Evolutionary conservation across 23 red algal species (phyloP), one percentile per base, ranked within the genome.

Genomic region (Gracilaria gracilis): DNA sequence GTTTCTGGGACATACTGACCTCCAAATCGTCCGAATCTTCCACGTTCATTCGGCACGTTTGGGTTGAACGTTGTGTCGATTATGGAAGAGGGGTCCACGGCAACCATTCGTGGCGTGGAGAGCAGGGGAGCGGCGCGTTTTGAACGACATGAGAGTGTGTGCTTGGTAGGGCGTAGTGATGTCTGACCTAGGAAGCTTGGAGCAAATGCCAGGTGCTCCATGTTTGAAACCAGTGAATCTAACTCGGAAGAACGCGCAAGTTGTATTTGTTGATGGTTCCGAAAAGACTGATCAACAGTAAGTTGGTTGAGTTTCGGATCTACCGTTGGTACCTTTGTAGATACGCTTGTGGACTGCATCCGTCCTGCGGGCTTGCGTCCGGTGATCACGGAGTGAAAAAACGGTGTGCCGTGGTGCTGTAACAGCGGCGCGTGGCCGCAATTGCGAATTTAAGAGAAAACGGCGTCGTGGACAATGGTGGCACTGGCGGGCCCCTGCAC

Each of bases 1-100:
- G 97, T 99, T 84, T 99, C 97, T 28, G 97, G 97, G 32, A 99
- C 97, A 67, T 94, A 99, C 36, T 87, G 83, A 29, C 97, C 97
- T 0, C 97, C 97, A 86, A 96, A 99, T 19, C 85, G 89, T 4
- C 97, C 97, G 71, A 82, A 99, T 31, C 91, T 72, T 46, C 97
- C 97, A 38, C 37, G 34, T 24, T 35, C 72, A 69, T 96, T 88
- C 0, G 97, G 97, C 0, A 93, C 82, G 13, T 86, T 70, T 33
- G 96, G 62, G 48, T 85, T 53, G 66, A 89, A 98, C 14, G 31
- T 29, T 6, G 59, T 81, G 73, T 94, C 92, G n/a, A 61, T 7
- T 37, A 94, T 70, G 44, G 71, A 59, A 9, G 72, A 35, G 11
- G 66, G 82, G 46, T 94, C 92, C 0, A 78, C 62, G 25, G 69